Evolutionary conservation across 192 early-diverging fungal genomes (phyloP).

Genomic region (Gaertneriomyces sp.): DNA sequence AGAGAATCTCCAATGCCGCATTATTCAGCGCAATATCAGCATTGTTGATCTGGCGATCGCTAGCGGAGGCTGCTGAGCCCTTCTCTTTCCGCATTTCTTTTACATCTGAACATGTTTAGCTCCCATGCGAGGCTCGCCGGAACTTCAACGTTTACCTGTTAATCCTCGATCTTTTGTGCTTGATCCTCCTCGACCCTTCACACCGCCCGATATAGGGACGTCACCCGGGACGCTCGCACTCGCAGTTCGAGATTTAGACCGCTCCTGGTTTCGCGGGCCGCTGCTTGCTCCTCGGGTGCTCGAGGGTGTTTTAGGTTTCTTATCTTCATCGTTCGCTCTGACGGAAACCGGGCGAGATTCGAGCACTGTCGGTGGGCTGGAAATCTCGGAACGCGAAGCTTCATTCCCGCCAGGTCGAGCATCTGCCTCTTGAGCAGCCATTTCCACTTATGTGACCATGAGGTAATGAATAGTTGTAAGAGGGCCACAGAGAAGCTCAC

Average conservation of each 20-base stretch:
- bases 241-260: constrained; percentile 5
- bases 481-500: too few species aligned
- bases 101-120: not conserved
- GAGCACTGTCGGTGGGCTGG: too few species aligned
- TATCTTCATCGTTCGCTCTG: constrained; percentile 31
- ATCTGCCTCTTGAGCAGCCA: too few species aligned
- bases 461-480: too few species aligned
- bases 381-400: too few species aligned
- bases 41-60: not conserved
- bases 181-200: constrained; percentile 10
- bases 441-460: too few species aligned
- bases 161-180: constrained; percentile 9
- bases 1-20: not conserved
- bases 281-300: constrained; percentile 17
- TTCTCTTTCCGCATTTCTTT: constrained; percentile 2
- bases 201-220: not conserved
- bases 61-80: not conserved
- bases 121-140: not conserved
- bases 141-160: not conserved
- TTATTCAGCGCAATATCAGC: not conserved
- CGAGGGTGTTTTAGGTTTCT: constrained; percentile 28
- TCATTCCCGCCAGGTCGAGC: too few species aligned
- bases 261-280: not conserved
- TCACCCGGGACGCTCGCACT: constrained; percentile 9
- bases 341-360: not conserved